Evolutionary conservation across 1,284 basidiomycete species (phyloP).

Genomic region (Malassezia sp.): DNA sequence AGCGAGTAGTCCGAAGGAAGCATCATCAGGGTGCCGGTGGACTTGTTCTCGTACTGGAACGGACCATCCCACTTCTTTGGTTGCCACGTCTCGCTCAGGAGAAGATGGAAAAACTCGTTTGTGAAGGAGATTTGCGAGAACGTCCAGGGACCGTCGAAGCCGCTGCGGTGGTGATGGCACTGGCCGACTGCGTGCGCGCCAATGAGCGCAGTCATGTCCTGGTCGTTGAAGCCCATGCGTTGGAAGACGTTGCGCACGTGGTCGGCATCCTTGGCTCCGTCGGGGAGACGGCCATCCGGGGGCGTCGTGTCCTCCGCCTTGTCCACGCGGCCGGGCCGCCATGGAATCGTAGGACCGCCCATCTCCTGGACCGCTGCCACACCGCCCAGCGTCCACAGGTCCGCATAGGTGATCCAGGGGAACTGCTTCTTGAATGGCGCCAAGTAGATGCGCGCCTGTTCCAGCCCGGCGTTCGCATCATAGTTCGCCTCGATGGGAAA

Average conservation of each 20-base stretch:
- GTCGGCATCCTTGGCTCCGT: conserved; percentile 50
- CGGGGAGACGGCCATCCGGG: conserved; percentile 49
- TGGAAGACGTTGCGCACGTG: conserved; percentile 52
- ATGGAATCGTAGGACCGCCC: conserved; percentile 49
- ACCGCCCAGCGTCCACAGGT: conserved; percentile 49
- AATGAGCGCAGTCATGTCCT: conserved; percentile 54
- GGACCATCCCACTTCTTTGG: conserved; percentile 71
- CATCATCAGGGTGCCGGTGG: conserved; percentile 83
- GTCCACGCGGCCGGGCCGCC: conserved; percentile 51
- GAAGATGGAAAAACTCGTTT: conserved; percentile 46
- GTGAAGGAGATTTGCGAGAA: conserved; percentile 40
- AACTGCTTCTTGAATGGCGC: conserved; percentile 51
- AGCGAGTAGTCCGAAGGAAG: conserved; percentile 40
- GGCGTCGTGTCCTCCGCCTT: conserved; percentile 48
- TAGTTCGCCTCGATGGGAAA: conserved; percentile 49
- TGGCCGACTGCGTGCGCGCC: conserved; percentile 53
- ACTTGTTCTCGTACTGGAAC: conserved; percentile 86
- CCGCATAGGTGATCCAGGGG: conserved; percentile 52
- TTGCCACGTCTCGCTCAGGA: conserved; percentile 51
- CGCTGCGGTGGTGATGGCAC: conserved; percentile 39
- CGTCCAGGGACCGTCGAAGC: conserved; percentile 45
- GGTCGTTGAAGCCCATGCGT: conserved; percentile 52
- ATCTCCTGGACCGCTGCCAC: conserved; percentile 51
- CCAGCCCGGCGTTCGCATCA: conserved; percentile 48
- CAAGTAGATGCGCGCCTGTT: conserved; percentile 51